phyloP scores from a whole-genome alignment of 306 rosid genomes.

The Vigna reflexopilosa region DNA sequence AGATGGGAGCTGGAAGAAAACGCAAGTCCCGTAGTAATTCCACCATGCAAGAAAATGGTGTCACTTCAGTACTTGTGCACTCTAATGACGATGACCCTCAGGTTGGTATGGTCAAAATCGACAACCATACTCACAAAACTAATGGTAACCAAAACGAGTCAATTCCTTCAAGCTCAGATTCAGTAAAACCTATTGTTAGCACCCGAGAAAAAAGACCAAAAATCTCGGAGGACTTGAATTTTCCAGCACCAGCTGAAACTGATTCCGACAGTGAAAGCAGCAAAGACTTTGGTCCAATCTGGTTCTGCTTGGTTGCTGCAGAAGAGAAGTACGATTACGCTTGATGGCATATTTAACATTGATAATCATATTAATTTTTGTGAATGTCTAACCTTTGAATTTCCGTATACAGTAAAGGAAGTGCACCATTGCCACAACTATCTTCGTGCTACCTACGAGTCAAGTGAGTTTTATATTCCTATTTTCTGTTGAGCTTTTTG shows the following conservation, averaged over 20 bases:
- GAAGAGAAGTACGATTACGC: constrained; percentile 54
- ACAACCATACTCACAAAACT: constrained; percentile 25
- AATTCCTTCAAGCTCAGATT: constrained; percentile 31
- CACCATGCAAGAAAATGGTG: constrained; percentile 38
- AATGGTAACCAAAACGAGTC: constrained; percentile 31
- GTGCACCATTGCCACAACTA: constrained; percentile 63
- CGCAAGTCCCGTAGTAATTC: constrained; percentile 22
- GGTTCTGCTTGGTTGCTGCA: constrained; percentile 76
- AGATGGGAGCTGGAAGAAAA: constrained; percentile 47
- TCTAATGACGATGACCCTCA: constrained; percentile 38
- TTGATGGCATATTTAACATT: constrained; percentile 13
- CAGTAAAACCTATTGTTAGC: constrained; percentile 17
- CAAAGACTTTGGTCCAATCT: constrained; percentile 41
- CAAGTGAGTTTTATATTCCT: constrained; percentile 55
- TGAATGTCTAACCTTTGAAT: constrained; percentile 40
- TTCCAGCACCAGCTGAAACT: constrained; percentile 46
- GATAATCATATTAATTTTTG: constrained; percentile 16
- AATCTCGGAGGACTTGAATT: constrained; percentile 43
- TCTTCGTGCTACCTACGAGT: constrained; percentile 61
- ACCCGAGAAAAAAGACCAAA: constrained; percentile 37
- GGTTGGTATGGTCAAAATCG: constrained; percentile 2
- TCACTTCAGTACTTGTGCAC: constrained; percentile 26
- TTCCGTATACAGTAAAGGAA: constrained; percentile 51
- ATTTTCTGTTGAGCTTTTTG: not conserved
- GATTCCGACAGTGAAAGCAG: constrained; percentile 33